Percentiles rank a stretch among this genome's conserved stretches.
phyloP scores from a whole-genome alignment of 2,329 filamentous ascomycete species.

The Talaromyces funiculosus region DNA sequence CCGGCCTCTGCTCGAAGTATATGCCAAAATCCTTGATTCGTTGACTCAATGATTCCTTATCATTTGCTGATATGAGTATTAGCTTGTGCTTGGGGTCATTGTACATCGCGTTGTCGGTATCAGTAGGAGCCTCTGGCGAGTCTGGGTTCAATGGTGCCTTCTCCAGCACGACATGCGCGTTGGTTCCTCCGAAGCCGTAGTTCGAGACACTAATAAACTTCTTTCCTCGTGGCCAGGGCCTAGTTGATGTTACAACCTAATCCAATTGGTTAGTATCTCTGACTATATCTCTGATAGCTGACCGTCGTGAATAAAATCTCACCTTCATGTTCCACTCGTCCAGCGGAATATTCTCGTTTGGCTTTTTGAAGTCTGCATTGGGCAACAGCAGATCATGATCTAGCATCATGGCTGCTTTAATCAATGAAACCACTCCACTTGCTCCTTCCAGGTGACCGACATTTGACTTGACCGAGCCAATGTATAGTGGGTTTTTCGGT shows the following conservation, averaged over 20 bases:
- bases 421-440: conserved; percentile 20
- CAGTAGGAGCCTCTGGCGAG: conserved; percentile 7
- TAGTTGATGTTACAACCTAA: conserved; percentile 17
- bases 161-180: conserved; percentile 27
- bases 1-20: conserved; percentile 33
- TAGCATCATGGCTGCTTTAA: conserved; percentile 17
- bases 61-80: conserved; percentile 22
- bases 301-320: background rate
- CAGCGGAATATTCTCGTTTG: conserved; percentile 15
- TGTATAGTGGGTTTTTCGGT: conserved; percentile 10
- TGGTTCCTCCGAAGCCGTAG: conserved; percentile 40
- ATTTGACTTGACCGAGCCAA: conserved; percentile 28
- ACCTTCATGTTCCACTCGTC: conserved; percentile 15
- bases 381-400: conserved; percentile 24
- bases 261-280: background rate
- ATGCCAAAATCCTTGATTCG: conserved; percentile 20
- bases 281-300: background rate
- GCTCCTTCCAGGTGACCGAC: conserved; percentile 18
- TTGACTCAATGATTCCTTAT: conserved; percentile 22
- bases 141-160: conserved; percentile 13
- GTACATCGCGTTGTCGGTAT: background rate
- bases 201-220: conserved; percentile 36
- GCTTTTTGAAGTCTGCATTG: conserved; percentile 19
- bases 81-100: conserved; percentile 16
- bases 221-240: conserved; percentile 27